A percentile compares a stretch with the other conserved stretches of the same genome.
phyloP scores from a whole-genome alignment of 139 green algal species.

The Auxenochlorella pyrenoidosa region DNA sequence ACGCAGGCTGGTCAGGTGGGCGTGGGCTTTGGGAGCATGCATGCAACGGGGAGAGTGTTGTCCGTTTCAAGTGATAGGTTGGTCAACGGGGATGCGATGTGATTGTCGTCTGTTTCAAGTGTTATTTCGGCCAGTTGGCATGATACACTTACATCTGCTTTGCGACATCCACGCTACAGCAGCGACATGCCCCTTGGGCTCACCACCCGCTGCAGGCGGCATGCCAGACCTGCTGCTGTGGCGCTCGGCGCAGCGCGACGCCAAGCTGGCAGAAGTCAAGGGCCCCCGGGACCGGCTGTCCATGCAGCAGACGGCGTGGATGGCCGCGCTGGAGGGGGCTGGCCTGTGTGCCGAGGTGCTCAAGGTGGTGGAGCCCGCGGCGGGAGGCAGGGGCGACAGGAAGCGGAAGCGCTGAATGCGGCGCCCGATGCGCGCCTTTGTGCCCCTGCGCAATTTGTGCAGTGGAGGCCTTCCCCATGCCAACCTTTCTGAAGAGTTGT shows the following conservation, averaged over 20 bases:
- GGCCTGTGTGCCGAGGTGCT: conserved; percentile 66
- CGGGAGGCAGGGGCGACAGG: not conserved
- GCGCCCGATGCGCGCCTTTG: too few species aligned
- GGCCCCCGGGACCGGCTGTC: conserved; percentile 83
- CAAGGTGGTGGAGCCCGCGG: conserved; percentile 53
- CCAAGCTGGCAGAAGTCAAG: conserved; percentile 73
- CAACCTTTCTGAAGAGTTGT: too few species aligned
- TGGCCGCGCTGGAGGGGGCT: conserved; percentile 61
- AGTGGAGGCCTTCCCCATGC: too few species aligned
- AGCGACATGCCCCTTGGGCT: not conserved
- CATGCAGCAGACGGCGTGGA: conserved; percentile 85
- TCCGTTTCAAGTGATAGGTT: too few species aligned
- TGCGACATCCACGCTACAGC: too few species aligned
- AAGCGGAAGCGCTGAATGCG: not conserved
- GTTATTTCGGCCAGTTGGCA: too few species aligned
- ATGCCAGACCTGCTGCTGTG: conserved; percentile 94
- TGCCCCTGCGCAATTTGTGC: too few species aligned
- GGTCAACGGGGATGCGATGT: too few species aligned
- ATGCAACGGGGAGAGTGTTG: too few species aligned
- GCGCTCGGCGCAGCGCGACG: conserved; percentile 43
- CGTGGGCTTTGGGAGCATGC: too few species aligned
- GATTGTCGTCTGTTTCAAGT: too few species aligned
- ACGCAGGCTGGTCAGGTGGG: conserved; percentile 65
- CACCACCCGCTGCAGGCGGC: conserved; percentile 53
- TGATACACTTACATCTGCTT: too few species aligned